Evolutionary conservation across 106 monocot genomes (phyloP).

Genomic region (Dendrobium chrysotoxum): DNA sequence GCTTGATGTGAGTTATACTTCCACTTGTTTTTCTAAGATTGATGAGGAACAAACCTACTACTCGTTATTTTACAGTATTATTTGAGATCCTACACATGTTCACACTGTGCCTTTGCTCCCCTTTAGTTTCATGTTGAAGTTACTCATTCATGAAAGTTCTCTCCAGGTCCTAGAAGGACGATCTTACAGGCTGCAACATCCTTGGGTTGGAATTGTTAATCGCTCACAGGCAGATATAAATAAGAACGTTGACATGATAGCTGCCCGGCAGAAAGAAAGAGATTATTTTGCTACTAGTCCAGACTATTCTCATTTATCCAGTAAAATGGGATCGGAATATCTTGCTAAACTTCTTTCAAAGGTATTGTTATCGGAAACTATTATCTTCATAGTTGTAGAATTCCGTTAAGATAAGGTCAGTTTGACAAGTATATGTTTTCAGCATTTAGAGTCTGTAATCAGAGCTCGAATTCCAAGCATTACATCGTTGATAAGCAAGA

Average conservation of each 20-base stretch:
- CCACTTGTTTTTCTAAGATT: background rate
- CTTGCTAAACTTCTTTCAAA: conserved; percentile 56
- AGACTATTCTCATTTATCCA: conserved; percentile 48
- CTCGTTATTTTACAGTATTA: background rate
- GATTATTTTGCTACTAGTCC: conserved; percentile 51
- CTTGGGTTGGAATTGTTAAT: conserved; percentile 65
- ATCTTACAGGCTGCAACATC: conserved; percentile 48
- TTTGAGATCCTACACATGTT: background rate
- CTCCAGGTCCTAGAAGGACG: conserved; percentile 52
- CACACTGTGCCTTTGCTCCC: background rate
- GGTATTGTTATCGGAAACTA: conserved; percentile 9
- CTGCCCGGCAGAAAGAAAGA: conserved; percentile 39
- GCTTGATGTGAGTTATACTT: conserved; percentile 39
- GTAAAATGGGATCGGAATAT: conserved; percentile 66
- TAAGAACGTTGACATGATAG: conserved; percentile 51
- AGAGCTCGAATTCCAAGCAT: conserved; percentile 49
- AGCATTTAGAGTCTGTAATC: conserved; percentile 57
- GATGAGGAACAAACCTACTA: background rate
- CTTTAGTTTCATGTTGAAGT: background rate
- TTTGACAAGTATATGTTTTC: conserved; percentile 7
- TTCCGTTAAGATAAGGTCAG: background rate
- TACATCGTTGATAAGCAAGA: conserved; percentile 50
- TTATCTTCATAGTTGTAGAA: background rate
- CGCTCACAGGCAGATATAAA: conserved; percentile 64
- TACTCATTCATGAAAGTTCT: background rate